Conservation (phyloP, 805 yeast genomes). For the Ogataea salicorniae region DNA sequence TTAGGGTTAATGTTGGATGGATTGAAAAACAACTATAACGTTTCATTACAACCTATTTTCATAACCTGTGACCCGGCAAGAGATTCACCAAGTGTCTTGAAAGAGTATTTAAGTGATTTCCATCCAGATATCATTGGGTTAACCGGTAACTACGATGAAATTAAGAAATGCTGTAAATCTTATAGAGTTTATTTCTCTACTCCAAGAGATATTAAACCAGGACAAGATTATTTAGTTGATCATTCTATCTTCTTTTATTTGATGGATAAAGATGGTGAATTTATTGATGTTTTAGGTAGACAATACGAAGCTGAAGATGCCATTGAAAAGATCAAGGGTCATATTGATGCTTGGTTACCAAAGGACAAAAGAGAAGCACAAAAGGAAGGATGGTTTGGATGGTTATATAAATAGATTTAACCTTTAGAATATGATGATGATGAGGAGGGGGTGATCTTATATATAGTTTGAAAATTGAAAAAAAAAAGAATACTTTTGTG, state of each 20-base stretch:
- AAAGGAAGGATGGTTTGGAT: slow-evolving; percentile 55
- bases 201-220: slow-evolving; percentile 89
- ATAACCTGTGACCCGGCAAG: slow-evolving; percentile 97
- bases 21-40: slow-evolving; percentile 49
- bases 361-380: slow-evolving; percentile 61
- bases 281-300: slow-evolving; percentile 90
- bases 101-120: slow-evolving; percentile 81
- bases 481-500: not conserved
- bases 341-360: slow-evolving; percentile 72
- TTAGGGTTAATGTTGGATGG: slow-evolving; percentile 66
- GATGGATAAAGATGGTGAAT: slow-evolving; percentile 98
- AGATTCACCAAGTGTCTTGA: slow-evolving; percentile 81
- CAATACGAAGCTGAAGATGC: slow-evolving; percentile 80
- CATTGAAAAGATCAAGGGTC: slow-evolving; percentile 67
- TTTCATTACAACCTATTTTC: slow-evolving; percentile 77
- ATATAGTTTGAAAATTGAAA: no score
- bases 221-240: slow-evolving; percentile 94
- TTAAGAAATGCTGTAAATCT: slow-evolving; percentile 80
- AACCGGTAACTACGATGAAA: slow-evolving; percentile 84
- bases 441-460: no score
- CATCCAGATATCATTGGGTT: slow-evolving; percentile 86
- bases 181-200: slow-evolving; percentile 97
- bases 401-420: slow-evolving; percentile 41
- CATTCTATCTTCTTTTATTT: slow-evolving; percentile 95
- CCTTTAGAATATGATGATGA: no score